These are phyloP conservation scores for Phytophthora colocasiae DNA, from an alignment of 352 stramenopile species.

Conservation along the genomic window DNA sequence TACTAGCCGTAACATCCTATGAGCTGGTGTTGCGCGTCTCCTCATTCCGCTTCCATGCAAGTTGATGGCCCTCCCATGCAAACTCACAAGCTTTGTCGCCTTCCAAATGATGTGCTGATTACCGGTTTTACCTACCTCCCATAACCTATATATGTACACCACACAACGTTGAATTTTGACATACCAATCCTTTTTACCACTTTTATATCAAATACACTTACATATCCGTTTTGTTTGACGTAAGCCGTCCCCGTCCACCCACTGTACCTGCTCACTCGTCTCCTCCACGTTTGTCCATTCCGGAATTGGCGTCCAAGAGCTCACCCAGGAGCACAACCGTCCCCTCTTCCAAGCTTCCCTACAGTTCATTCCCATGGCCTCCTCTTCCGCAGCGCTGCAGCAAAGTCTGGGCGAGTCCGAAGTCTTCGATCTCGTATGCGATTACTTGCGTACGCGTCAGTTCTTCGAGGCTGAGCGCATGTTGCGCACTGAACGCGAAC, in stretches of 20 bases:
- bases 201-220: neutral
- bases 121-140: neutral
- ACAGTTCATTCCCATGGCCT: constrained; percentile 42
- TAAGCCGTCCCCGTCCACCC: constrained; percentile 28
- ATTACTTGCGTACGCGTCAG: constrained; percentile 88
- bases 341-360: constrained; percentile 3
- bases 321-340: constrained; percentile 23
- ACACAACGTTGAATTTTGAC: neutral
- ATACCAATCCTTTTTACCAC: too few relatives aligned
- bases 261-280: constrained; percentile 9
- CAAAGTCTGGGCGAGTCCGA: constrained; percentile 84
- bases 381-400: constrained; percentile 69
- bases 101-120: constrained; percentile 28
- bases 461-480: constrained; percentile 87
- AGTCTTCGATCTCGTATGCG: constrained; percentile 89
- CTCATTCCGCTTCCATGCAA: neutral
- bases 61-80: constrained; percentile 11
- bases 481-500: constrained; percentile 68
- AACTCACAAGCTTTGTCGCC: constrained; percentile 11
- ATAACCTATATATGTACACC: neutral
- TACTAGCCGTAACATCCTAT: too few relatives aligned
- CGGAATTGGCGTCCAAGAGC: constrained; percentile 38
- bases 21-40: too few relatives aligned
- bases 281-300: constrained; percentile 17
- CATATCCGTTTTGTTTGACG: neutral